phyloP scores from a whole-genome alignment of 1,284 basidiomycete genomes.

The Sporisorium exsertum region DNA sequence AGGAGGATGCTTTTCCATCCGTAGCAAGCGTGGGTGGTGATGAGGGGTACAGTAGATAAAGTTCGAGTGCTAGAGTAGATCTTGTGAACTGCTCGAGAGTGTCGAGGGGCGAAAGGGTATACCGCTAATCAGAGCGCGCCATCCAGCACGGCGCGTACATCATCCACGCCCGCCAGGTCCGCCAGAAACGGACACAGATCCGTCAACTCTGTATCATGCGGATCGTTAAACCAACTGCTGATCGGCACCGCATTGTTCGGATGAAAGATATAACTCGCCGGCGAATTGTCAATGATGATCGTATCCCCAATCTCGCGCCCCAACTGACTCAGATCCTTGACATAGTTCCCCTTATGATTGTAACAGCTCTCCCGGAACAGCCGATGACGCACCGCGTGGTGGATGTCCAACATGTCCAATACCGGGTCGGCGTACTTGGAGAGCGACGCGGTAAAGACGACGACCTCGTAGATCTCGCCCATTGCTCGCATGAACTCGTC shows the following conservation, averaged over 20 bases:
- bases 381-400: slow-evolving; percentile 92
- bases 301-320: slow-evolving; percentile 91
- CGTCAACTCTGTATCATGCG: slow-evolving; percentile 87
- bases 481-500: slow-evolving; percentile 96
- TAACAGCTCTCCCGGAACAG: slow-evolving; percentile 98
- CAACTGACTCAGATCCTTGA: slow-evolving; percentile 97
- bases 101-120: slow-evolving; percentile 7
- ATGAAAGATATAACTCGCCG: slow-evolving; percentile 99
- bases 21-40: neutral
- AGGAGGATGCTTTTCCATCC: neutral
- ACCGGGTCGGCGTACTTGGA: slow-evolving; percentile 99
- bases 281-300: slow-evolving; percentile 98
- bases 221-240: slow-evolving; percentile 95
- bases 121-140: slow-evolving; percentile 57
- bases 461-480: slow-evolving; percentile 98
- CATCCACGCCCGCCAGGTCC: slow-evolving; percentile 85
- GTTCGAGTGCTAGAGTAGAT: no score
- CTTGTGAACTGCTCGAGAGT: no score
- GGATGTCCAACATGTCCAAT: slow-evolving; percentile 92
- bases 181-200: slow-evolving; percentile 93
- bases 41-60: neutral
- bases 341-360: slow-evolving; percentile 98
- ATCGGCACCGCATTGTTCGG: slow-evolving; percentile 99
- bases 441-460: slow-evolving; percentile 96
- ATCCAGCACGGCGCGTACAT: slow-evolving; percentile 90